A percentile compares a stretch with the other conserved stretches of the same genome.
Evolutionary conservation across 116 monocot species (phyloP).

Genomic region (Posidonia oceanica): DNA sequence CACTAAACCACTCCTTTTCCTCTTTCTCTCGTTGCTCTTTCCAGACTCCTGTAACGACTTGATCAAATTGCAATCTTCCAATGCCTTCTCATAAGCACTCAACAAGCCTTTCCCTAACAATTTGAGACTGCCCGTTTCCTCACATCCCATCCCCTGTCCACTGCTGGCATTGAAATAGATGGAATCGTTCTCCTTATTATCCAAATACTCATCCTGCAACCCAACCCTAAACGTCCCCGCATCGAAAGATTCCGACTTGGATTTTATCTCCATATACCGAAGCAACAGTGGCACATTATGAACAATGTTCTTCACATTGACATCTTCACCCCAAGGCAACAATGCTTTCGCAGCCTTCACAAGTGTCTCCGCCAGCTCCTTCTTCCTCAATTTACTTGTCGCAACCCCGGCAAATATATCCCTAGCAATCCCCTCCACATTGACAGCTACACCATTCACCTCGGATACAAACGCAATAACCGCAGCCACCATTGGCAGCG

Average conservation of each 20-base stretch:
- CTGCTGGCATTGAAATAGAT: slow-evolving; percentile 21
- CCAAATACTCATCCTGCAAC: slow-evolving; percentile 11
- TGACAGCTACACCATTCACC: slow-evolving; percentile 24
- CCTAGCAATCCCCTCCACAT: slow-evolving; percentile 38
- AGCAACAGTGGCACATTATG: slow-evolving; percentile 42
- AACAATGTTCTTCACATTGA: slow-evolving; percentile 37
- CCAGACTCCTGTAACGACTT: slow-evolving; percentile 5
- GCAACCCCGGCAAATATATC: slow-evolving; percentile 24
- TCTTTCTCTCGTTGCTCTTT: slow-evolving; percentile 19
- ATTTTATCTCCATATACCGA: slow-evolving; percentile 48
- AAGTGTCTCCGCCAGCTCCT: slow-evolving; percentile 44
- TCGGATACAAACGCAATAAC: slow-evolving; percentile 34
- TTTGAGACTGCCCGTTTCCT: slow-evolving; percentile 14
- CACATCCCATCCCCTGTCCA: not conserved
- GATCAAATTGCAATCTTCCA: slow-evolving; percentile 15
- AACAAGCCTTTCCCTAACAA: slow-evolving; percentile 33
- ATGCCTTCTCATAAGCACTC: slow-evolving; percentile 24
- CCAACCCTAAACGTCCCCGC: slow-evolving; percentile 11
- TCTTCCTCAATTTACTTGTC: slow-evolving; percentile 38
- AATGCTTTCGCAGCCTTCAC: slow-evolving; percentile 37
- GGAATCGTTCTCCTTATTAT: slow-evolving; percentile 16
- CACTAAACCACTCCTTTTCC: slow-evolving; percentile 17
- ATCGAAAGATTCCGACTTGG: slow-evolving; percentile 14
- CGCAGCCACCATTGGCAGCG: slow-evolving; percentile 61
- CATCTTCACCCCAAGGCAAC: slow-evolving; percentile 76